A percentile compares a stretch with the other conserved stretches of the same genome.
Conservation (phyloP, 2,329 filamentous ascomycete species). For the Paramyrothecium sp. region DNA sequence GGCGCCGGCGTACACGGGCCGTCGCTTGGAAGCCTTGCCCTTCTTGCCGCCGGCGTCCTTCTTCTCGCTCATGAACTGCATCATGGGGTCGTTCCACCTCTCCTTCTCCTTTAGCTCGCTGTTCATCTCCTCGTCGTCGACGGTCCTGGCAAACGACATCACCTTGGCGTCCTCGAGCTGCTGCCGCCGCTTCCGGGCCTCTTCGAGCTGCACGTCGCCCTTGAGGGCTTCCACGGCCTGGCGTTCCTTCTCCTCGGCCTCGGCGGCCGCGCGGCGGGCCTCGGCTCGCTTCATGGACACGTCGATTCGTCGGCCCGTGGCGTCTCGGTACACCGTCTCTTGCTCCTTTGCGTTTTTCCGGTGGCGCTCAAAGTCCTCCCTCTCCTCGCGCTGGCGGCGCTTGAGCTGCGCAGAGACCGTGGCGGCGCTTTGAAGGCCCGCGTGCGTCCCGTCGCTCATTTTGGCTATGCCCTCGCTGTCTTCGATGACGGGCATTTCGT, state of each 20-base stretch:
- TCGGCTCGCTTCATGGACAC: constrained; percentile 88
- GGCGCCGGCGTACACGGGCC: constrained; percentile 73
- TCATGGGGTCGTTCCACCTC: constrained; percentile 94
- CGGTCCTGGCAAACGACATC: constrained; percentile 74
- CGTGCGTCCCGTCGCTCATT: constrained; percentile 86
- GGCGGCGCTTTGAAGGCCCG: constrained; percentile 81
- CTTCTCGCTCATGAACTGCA: constrained; percentile 66
- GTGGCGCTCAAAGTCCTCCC: constrained; percentile 45
- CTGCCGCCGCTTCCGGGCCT: constrained; percentile 63
- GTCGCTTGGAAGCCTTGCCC: constrained; percentile 36
- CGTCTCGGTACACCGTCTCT: constrained; percentile 94
- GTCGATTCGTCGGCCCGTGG: constrained; percentile 91
- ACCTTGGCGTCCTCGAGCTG: constrained; percentile 76
- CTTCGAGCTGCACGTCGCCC: constrained; percentile 79
- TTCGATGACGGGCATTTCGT: constrained; percentile 48
- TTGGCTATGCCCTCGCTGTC: constrained; percentile 49
- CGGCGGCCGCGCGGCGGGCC: constrained; percentile 62
- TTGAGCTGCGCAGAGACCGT: constrained; percentile 70
- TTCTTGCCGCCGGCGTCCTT: constrained; percentile 24
- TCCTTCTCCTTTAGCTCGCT: constrained; percentile 71
- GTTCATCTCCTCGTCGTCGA: constrained; percentile 88
- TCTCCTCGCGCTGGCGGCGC: constrained; percentile 65
- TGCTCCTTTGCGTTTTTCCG: constrained; percentile 49
- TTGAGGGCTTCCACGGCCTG: constrained; percentile 69
- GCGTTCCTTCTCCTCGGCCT: constrained; percentile 70